A percentile compares a stretch with the other conserved stretches of the same genome.
phyloP scores from a whole-genome alignment of 78 protist genomes.

The Dictyostelium citrinum region DNA sequence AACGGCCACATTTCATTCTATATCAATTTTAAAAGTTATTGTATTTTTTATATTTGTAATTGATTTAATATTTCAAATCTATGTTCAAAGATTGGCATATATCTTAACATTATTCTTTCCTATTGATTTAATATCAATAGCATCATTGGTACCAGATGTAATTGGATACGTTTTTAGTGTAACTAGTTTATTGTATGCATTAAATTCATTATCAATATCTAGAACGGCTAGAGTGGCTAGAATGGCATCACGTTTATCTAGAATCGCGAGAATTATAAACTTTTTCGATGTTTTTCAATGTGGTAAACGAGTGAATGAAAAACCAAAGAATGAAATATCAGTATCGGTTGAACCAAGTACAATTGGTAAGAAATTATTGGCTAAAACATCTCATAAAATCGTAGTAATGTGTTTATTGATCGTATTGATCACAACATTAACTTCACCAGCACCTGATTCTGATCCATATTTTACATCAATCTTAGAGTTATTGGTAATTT shows the following conservation, averaged over 20 bases:
- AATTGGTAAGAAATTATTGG: constrained; percentile 24
- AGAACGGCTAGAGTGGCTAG: constrained; percentile 67
- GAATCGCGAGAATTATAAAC: constrained; percentile 21
- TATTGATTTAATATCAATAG: constrained; percentile 53
- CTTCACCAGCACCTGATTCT: constrained; percentile 22
- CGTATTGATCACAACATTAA: constrained; percentile 23
- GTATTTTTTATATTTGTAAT: constrained; percentile 54
- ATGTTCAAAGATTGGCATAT: constrained; percentile 56
- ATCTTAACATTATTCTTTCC: constrained; percentile 61
- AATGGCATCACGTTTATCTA: constrained; percentile 47
- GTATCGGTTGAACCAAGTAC: constrained; percentile 26
- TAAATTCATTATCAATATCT: constrained; percentile 25
- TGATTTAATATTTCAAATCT: constrained; percentile 10
- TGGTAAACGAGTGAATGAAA: neutral
- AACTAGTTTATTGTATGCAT: neutral
- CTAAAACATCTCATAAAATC: constrained; percentile 33
- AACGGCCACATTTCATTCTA: neutral
- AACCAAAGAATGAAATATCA: neutral
- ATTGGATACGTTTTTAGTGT: constrained; percentile 33
- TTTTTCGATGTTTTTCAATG: constrained; percentile 28
- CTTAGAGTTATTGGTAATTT: neutral
- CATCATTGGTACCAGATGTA: constrained; percentile 64
- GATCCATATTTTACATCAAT: neutral
- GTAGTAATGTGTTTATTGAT: constrained; percentile 34
- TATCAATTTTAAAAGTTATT: constrained; percentile 35